phyloP scores from a whole-genome alignment of 176 grass and related monocot species.

The Avena sativa region DNA sequence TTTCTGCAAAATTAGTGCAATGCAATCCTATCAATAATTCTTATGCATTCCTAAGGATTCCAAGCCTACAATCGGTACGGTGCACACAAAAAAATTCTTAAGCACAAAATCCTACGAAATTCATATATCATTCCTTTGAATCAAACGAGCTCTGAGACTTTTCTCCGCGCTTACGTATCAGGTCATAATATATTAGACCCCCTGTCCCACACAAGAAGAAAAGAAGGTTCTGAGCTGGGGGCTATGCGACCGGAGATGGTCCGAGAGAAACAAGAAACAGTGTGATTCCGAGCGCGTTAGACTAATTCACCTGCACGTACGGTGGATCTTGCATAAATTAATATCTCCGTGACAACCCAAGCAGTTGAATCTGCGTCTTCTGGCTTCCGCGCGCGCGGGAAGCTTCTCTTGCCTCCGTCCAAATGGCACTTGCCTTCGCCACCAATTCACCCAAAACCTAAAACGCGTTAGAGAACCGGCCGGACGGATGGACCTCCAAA shows the following conservation, averaged over 20 bases:
- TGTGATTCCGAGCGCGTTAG: neutral
- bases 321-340: neutral
- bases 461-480: slow-evolving; percentile 1
- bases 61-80: too few species aligned
- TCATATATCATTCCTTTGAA: too few species aligned
- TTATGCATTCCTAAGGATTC: too few species aligned
- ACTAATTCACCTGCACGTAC: neutral
- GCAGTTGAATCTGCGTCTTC: neutral
- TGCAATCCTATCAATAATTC: too few species aligned
- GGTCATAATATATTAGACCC: too few species aligned
- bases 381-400: neutral
- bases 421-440: slow-evolving; percentile 9
- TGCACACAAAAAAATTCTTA: too few species aligned
- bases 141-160: too few species aligned
- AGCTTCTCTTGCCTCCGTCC: slow-evolving; percentile 14
- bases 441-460: neutral
- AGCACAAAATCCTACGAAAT: too few species aligned
- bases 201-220: too few species aligned
- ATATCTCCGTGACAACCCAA: neutral
- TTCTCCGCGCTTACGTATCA: too few species aligned
- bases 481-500: neutral
- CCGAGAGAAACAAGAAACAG: neutral
- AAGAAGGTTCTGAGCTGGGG: too few species aligned
- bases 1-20: too few species aligned
- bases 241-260: neutral